Conservation (phyloP, 148 eudicot genomes). For the Camellia sinensis region DNA sequence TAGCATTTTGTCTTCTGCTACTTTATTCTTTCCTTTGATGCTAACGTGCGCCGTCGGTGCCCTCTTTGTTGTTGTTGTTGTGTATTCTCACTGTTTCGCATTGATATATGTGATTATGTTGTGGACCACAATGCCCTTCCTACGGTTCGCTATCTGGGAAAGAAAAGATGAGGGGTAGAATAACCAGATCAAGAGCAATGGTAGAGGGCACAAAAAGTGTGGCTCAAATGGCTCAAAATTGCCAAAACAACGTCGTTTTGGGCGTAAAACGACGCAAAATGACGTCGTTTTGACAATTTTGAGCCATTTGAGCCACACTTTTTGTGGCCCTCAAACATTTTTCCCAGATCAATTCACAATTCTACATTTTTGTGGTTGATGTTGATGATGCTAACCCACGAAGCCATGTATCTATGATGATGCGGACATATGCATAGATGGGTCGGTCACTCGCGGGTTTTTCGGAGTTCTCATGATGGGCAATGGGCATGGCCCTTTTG, state of each 20-base stretch:
- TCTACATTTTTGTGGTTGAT: neutral
- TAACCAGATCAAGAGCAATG: too few species aligned
- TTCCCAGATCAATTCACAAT: neutral
- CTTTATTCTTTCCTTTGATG: slow-evolving; percentile 17
- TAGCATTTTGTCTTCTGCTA: neutral
- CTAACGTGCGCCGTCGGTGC: neutral
- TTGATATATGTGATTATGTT: too few species aligned
- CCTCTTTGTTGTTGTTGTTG: neutral
- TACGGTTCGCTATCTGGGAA: neutral
- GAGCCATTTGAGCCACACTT: too few species aligned
- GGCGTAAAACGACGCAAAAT: too few species aligned
- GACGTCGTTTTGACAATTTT: too few species aligned
- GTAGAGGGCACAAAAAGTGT: too few species aligned
- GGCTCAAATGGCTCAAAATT: too few species aligned
- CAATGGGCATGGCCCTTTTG: neutral
- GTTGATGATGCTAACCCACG: neutral
- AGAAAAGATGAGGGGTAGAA: slow-evolving; percentile 1
- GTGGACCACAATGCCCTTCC: too few species aligned
- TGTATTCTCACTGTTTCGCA: neutral
- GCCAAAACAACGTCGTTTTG: too few species aligned
- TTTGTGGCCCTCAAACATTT: too few species aligned
- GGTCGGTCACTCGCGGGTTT: neutral
- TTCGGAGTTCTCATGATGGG: neutral
- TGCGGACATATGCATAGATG: neutral
- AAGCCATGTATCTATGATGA: neutral